A percentile compares a stretch with the other conserved stretches of the same genome.
Evolutionary conservation across 2,329 filamentous ascomycete genomes (phyloP).

Genomic region (Sporothrix brunneoviolacea): DNA sequence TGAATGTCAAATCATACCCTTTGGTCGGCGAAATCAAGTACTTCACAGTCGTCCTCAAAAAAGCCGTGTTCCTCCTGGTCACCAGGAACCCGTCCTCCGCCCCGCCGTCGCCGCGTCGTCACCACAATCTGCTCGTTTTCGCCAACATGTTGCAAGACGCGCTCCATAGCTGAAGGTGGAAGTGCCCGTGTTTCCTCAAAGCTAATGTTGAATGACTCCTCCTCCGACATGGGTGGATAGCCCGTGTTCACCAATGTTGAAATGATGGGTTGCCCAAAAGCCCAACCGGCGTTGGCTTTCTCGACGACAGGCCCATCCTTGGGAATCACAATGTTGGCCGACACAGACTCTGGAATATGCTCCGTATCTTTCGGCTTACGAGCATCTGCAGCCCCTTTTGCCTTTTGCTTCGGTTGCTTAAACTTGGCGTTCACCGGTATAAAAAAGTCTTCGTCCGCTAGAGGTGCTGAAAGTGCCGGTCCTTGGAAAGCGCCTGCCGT

Average conservation of each 20-base stretch:
- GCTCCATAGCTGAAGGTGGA: constrained; percentile 58
- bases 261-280: constrained; percentile 52
- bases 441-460: background rate
- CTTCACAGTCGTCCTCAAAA: constrained; percentile 89
- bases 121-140: constrained; percentile 69
- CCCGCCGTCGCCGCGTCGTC: constrained; percentile 69
- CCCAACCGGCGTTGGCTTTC: constrained; percentile 37
- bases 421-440: background rate
- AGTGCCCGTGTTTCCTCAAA: constrained; percentile 53
- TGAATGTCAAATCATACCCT: constrained; percentile 42
- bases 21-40: constrained; percentile 78
- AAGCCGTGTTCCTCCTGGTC: constrained; percentile 61
- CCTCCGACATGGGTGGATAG: constrained; percentile 38
- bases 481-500: constrained; percentile 20
- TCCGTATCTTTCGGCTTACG: background rate
- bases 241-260: constrained; percentile 48
- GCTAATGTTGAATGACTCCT: constrained; percentile 41
- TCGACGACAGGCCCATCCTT: too few relatives aligned
- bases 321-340: background rate
- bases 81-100: constrained; percentile 38
- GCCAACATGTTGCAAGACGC: constrained; percentile 49
- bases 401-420: constrained; percentile 7
- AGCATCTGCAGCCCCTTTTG: constrained; percentile 3
- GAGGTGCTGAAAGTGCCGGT: constrained; percentile 25
- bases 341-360: background rate